Percentiles rank a stretch among this genome's conserved stretches.
Evolutionary conservation across 1,139 yeast species (phyloP).

Genomic region (Nakaseomyces glabratus): DNA sequence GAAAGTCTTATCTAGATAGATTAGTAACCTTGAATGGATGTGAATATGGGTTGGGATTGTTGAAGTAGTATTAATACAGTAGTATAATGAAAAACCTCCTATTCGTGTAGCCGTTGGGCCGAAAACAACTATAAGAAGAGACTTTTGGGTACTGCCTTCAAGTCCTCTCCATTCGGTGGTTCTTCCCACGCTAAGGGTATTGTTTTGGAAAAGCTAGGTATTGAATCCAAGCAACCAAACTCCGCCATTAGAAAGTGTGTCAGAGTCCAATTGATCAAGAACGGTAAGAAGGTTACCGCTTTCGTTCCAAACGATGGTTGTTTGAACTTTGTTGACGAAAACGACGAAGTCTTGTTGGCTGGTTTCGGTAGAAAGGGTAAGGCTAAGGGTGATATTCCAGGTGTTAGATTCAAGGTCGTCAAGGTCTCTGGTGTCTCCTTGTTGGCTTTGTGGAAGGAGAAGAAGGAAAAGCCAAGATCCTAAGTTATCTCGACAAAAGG

Average conservation of each 20-base stretch:
- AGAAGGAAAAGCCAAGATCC: slow-evolving; percentile 99
- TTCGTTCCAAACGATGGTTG: slow-evolving; percentile 99
- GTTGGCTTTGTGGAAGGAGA: slow-evolving; percentile 99
- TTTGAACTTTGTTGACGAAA: slow-evolving; percentile 98
- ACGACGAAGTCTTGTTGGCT: slow-evolving; percentile 98
- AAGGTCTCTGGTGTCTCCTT: slow-evolving; percentile 99
- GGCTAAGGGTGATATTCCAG: slow-evolving; percentile 99
- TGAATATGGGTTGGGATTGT: too few species aligned
- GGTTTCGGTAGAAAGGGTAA: slow-evolving; percentile 99
- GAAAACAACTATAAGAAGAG: slow-evolving; percentile 97
- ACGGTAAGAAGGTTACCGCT: slow-evolving; percentile 99
- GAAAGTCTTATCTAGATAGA: too few species aligned
- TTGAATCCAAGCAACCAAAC: slow-evolving; percentile 99
- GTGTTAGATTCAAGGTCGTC: slow-evolving; percentile 99
- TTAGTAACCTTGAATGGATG: too few species aligned
- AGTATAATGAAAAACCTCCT: slow-evolving; percentile 4
- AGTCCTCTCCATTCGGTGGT: slow-evolving; percentile 99
- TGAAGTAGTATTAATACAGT: too few species aligned
- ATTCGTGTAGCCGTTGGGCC: slow-evolving; percentile 80
- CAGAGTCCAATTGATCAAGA: slow-evolving; percentile 99
- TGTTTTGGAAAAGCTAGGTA: slow-evolving; percentile 98
- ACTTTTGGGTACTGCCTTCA: slow-evolving; percentile 98
- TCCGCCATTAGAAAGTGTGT: slow-evolving; percentile 99
- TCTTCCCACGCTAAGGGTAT: slow-evolving; percentile 99
- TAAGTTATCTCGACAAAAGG: slow-evolving; percentile 34